Evolutionary conservation across 768 basidiomycete species (phyloP), one percentile per base, ranked within the genome.

Genomic region (Podaxis carcinomalis): DNA sequence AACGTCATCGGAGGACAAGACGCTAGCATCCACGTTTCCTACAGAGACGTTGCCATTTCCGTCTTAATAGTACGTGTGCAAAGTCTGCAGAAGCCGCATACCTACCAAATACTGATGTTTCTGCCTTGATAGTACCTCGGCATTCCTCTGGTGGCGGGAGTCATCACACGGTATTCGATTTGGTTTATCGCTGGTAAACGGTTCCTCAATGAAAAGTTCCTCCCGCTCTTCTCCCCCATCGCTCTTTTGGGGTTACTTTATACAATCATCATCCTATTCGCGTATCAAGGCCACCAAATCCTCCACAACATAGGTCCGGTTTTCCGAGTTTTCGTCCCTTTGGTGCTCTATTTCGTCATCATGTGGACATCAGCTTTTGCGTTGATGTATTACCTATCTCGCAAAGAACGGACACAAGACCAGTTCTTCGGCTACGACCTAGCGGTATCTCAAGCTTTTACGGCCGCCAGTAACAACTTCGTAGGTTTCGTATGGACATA

Each of bases 271-370:
- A 83, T 91, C 50, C 78, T 91, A 68, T 92, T 92, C 68, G 89
- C 87, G 3, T 83, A 84, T 67, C 84, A 86, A 72, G 81, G 79
- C 2, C 83, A 87, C 54, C 83, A 83, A 59, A 92, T 93, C 64
- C 72, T 92, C 10, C 78, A 86, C 62, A 86, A 92, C 68, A 75
- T 94, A 37, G 86, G 90, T 0, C 81, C 82, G 4, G 90, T 92
- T 2, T 93, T 93, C 73, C 83, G 92, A 16, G 84, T 90, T 1
- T 85, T 90, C 67, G 90, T 93, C 5, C 92, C 93, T 1, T 80
- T 92, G 76, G 75, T 90, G 23, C 75, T 90, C 36, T 94, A 94
- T 74, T 93, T 93, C 69, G 59, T 81, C 47, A 71, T 92, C 72
- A 89, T 93, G 84, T 93, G 90, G 88, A 76, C 42, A 2, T 72